Evolutionary conservation across 176 grass and related monocot species (phyloP).

Genomic region (Chloris gayana): DNA sequence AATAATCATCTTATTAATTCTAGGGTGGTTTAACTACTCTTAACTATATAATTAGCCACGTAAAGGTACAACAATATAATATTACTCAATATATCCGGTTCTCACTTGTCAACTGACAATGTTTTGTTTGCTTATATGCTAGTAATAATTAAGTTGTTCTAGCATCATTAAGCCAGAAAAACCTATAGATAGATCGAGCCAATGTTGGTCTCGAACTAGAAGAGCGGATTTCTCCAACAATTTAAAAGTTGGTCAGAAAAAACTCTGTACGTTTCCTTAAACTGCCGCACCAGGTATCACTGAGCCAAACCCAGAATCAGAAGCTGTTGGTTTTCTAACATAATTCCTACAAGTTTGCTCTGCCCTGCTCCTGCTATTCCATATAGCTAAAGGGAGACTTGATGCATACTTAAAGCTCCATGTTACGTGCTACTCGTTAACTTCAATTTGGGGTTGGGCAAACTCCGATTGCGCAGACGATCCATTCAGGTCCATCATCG

Average conservation of each 20-base stretch:
- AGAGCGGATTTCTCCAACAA: too few species aligned
- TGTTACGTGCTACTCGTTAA: neutral
- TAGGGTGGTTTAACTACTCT: neutral
- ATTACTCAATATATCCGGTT: too few species aligned
- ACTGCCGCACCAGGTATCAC: neutral
- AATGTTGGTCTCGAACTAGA: too few species aligned
- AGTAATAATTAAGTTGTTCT: too few species aligned
- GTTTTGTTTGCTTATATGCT: too few species aligned
- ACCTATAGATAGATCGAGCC: too few species aligned
- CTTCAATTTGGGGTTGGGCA: neutral
- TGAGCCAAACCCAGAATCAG: neutral
- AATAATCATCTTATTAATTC: neutral
- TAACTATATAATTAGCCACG: neutral
- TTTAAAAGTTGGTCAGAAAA: too few species aligned
- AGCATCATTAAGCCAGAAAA: too few species aligned
- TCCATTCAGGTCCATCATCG: neutral
- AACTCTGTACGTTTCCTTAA: neutral
- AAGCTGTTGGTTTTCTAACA: neutral
- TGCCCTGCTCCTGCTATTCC: too few species aligned
- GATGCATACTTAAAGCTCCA: conserved; percentile 16
- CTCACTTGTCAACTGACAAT: too few species aligned
- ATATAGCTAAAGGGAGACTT: neutral
- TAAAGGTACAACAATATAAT: too few species aligned
- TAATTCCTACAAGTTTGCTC: neutral
- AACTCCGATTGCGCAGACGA: neutral